Base-by-base conservation (phyloP, 2,329 filamentous ascomycete genomes). In the Hypoxylon sp. region DNA sequence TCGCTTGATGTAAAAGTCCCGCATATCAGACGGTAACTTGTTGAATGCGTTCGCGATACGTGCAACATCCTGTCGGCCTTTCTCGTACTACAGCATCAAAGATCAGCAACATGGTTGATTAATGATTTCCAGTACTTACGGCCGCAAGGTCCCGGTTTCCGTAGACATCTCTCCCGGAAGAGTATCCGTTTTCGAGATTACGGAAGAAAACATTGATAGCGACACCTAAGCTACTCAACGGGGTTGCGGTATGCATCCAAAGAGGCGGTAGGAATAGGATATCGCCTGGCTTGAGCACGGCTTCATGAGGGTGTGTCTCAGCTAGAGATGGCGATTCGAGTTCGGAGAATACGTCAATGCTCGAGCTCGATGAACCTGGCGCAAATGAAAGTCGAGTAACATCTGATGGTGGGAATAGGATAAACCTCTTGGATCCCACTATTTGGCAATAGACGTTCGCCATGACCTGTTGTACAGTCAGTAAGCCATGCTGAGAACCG, bases 131-230 rank as follows among this genome's bases (percentile, higher is more conserved):
- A 53, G 11, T 50, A 67, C 69, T 70, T n/a, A 71, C 69, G 1
- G 91, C 92, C 42, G 91, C 91, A 54, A 97, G 79, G 79, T 97
- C 94, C 42, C 93, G 86, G 76, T 97, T 97, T 1, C 93, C 94
- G 76, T 97, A 97, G 0, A 97, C 91, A 77, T 97, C 94, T 71
- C 90, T 87, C 0, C 94, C 94, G 0, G 86, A 79, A 0, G 93
- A 89, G 77, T 96, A 96, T 1, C 87, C 89, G 2, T 78, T 82
- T 2, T 89, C 82, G 9, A 96, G 82, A 68, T 90, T 91, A 47
- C 90, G 88, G 81, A 97, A 97, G 82, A 97, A 97, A 29, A 95
- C 87, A 77, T 97, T 97, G n/a, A 97, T 90, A 0, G 93, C 93
- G 6, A 97, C 84, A 73, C 92, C 94, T 66, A 88, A 78, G 48